Evolutionary conservation across 345 rosid genomes (phyloP), one percentile per base, ranked within the genome.

Genomic region (Excoecaria cochinchinensis): DNA sequence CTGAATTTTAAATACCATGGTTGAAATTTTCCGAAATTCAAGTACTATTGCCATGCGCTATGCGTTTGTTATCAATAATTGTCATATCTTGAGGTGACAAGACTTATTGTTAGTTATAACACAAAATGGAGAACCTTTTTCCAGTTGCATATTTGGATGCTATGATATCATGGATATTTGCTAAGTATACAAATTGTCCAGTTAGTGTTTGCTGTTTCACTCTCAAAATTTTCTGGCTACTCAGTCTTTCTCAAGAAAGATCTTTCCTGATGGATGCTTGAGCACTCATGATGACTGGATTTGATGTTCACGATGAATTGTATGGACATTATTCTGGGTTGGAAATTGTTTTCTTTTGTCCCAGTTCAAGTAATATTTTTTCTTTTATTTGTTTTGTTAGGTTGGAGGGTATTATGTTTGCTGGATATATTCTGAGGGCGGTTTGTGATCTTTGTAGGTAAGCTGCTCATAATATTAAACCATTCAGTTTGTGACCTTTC

Each of bases 331-430:
- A 15, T 4, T 8, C 64, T 59, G 64, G 4, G 2, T 24, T 19
- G 50, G 52, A 67, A 46, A n/a, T 44, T 13, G 31, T 1, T 31
- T 21, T 0, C 3, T 24, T 50, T 48, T 15, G n/a, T 3, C 4
- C 13, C 38, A 13, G 38, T 48, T 31, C 0, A 6, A 36, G 24
- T 36, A 17, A 51, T 47, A 53, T 46, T 16, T 40, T 22, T 8
- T 64, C 53, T 31, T 47, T 64, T 76, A 59, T 40, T 62, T 9
- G 3, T 46, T 19, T n/a, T 75, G 68, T 52, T 80, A 78, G 68
- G 86, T 79, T 55, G 74, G 73, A 61, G 83, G 84, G 24, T 81
- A 84, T 81, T 87, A 87, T 87, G 90, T 72, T 80, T 77, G 74
- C 64, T 73, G 85, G 85, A 75, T 76, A 56, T 67, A 22, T 65